Percentiles rank a stretch among this genome's conserved stretches.
phyloP scores from a whole-genome alignment of 2,329 filamentous ascomycete genomes.

The Hypomyces rosellus region DNA sequence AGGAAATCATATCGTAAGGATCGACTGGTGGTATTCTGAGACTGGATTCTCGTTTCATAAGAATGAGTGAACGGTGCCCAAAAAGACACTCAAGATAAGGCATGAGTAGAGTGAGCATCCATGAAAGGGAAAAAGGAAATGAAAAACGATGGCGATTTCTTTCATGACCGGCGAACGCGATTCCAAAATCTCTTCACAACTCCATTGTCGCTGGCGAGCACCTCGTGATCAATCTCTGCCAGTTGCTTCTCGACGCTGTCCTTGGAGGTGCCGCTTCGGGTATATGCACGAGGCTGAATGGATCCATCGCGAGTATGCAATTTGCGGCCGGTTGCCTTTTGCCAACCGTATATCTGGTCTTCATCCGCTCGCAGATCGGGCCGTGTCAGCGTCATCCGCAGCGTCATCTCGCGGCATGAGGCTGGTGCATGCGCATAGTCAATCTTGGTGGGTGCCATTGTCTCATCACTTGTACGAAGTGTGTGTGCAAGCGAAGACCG shows the following conservation, averaged over 20 bases:
- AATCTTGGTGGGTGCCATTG: conserved; percentile 22
- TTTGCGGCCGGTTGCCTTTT: conserved; percentile 35
- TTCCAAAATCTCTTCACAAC: conserved; percentile 61
- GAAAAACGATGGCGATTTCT: neutral
- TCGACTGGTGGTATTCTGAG: neutral
- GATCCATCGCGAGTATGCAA: conserved; percentile 33
- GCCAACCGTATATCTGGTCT: conserved; percentile 65
- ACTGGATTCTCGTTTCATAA: neutral
- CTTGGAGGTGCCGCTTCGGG: conserved; percentile 35
- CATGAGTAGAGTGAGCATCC: neutral
- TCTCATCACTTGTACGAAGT: conserved; percentile 19
- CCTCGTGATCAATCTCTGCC: conserved; percentile 46
- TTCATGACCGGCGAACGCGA: conserved; percentile 43
- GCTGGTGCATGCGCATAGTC: conserved; percentile 47
- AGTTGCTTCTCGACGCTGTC: conserved; percentile 50
- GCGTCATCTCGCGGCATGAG: conserved; percentile 78
- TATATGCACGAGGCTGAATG: conserved; percentile 23
- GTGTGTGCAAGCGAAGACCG: conserved; percentile 27
- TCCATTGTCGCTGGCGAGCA: conserved; percentile 37
- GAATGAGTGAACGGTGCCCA: neutral
- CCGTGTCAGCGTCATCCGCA: conserved; percentile 90
- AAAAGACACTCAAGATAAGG: neutral
- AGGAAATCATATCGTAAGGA: conserved; percentile 2
- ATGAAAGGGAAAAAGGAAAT: neutral
- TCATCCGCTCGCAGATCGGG: conserved; percentile 77